These are phyloP conservation scores for Populus hybrid DNA, from an alignment of 441 rosid genomes.

Conservation along the genomic window DNA sequence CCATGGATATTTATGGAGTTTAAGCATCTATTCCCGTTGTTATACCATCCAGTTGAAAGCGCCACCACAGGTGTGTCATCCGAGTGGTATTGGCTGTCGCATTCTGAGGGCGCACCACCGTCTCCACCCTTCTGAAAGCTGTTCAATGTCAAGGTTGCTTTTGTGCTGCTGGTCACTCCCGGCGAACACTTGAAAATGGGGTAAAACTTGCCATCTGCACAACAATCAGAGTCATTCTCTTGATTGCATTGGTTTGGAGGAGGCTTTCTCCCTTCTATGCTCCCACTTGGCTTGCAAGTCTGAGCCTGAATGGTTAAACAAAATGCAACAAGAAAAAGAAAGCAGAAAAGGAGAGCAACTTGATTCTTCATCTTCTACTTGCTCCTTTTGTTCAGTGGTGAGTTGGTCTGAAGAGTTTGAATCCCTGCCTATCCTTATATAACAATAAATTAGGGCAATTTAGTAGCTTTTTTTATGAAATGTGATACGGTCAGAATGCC, in stretches of 20 bases:
- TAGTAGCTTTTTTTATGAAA: too few species aligned
- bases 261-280: background rate
- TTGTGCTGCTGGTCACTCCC: background rate
- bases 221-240: slow-evolving; percentile 11
- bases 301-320: background rate
- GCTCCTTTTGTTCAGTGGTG: background rate
- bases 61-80: slow-evolving; percentile 7
- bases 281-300: slow-evolving; percentile 3
- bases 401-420: too few species aligned
- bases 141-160: slow-evolving; percentile 14
- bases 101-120: slow-evolving; percentile 3
- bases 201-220: background rate
- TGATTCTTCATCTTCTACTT: slow-evolving; percentile 4
- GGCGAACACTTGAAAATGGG: slow-evolving; percentile 12
- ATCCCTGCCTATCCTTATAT: too few species aligned
- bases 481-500: too few species aligned
- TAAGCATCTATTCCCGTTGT: background rate
- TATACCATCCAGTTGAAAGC: slow-evolving; percentile 17
- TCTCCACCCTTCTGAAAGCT: slow-evolving; percentile 1
- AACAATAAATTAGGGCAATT: too few species aligned
- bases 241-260: slow-evolving; percentile 14
- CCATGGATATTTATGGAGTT: background rate
- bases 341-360: background rate
- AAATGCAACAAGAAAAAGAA: background rate
- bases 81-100: slow-evolving; percentile 2